Evolutionary conservation across 805 yeast species (phyloP), one percentile per base, ranked within the genome.

Genomic region (Cyberlindnera suaveolens): DNA sequence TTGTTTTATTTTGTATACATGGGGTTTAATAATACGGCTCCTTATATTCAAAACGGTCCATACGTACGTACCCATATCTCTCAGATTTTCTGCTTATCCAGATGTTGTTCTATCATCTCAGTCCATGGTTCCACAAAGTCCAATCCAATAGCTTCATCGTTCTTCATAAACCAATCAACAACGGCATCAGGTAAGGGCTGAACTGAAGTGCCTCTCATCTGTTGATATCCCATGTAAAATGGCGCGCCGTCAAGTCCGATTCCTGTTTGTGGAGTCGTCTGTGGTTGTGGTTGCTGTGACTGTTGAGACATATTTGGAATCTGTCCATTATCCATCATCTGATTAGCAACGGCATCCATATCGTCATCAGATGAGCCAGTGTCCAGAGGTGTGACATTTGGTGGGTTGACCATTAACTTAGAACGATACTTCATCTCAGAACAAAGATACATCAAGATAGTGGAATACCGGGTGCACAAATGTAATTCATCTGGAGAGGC

Each of bases 401-500:
- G 64, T 17, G 58, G 60, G 23, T 62, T 54, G 17, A 51, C 50
- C 7, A 58, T 44, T 18, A 52, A 16, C 39, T 56, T 68, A 9
- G 68, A 57, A 20, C 71, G 68, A 14, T 75, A 67, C 54, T 77
- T 81, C 79, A 85, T 78, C 58, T 85, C 88, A 3, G 85, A 77
- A 49, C 88, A 84, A 35, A 87, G 66, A 53, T 80, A 85, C 79
- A 84, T 73, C 53, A 87, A 64, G 40, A 85, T 83, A 13, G 85
- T 82, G 11, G 89, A 80, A 56, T 87, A 87, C 39, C 95, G 66
- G 0, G 86, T 78, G 59, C 95, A 83, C 29, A 89, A 67, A 65
- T 89, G 96, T 33, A 89, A 67, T 50, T 87, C 95, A 63, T 89
- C 96, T 0, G 96, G 96, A 1, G 95, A 77, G 20, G 96, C 84